Evolutionary conservation across 306 rosid species (phyloP), one percentile per base, ranked within the genome.

Genomic region (Citrullus colocynthis): DNA sequence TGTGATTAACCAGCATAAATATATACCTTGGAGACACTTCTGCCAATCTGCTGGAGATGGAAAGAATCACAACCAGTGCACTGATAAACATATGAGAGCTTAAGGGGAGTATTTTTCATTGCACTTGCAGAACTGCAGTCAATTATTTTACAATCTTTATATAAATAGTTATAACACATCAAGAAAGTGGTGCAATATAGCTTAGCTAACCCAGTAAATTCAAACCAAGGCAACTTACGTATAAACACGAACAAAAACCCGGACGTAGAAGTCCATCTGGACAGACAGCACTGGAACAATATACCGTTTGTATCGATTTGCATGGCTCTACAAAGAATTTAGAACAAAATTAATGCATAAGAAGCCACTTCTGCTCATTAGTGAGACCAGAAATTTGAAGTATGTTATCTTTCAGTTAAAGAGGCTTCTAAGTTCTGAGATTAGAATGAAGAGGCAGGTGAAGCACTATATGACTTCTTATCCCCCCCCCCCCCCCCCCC

Each of bases 51-150:
- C 88, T 96, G 98, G 17, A 96, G 89, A 83, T 96, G 99, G 84
- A 96, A 96, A 59, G 99, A 96, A 86, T 96, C 98, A 20, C 99
- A 96, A 59, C 99, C 98, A 81, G 75, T 89, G 87, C 98, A 96
- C 85, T 96, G 99, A 85, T 89, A 96, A 81, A 96, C 96, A 87
- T 92, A 96, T 16, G 99, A 92, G 77, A 92, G 97, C 91, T 92
- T 96, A 28, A 96, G 85, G 56, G 99, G 99, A 77, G 99, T 92
- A 64, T 86, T 91, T 86, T 96, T 96, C 93, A 96, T 96, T 57
- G 93, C 96, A 88, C 97, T 83, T 45, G 98, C 98, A 66, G 99
- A 96, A 54, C 99, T 96, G 93, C 85, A 89, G 80, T 63, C 80
- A 85, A 83, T 80, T 34, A 42, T 83, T 82, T n/a, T 58, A 77